Evolutionary conservation across 1,284 basidiomycete species (phyloP).

Genomic region (Rhodotorula sp.): DNA sequence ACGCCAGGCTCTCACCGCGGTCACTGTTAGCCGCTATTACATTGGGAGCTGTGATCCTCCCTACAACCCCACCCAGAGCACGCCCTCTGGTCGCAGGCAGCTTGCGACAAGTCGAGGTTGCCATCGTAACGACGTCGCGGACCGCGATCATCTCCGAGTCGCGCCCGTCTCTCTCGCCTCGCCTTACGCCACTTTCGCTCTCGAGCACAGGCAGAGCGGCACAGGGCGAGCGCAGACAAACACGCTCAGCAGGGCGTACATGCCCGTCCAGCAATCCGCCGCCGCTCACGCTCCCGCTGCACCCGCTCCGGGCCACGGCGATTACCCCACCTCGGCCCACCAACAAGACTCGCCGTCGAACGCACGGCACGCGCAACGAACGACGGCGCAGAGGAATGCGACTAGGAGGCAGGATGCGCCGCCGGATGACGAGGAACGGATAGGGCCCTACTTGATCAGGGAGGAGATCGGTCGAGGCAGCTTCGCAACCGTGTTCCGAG

Average conservation of each 20-base stretch:
- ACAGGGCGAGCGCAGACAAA: background rate
- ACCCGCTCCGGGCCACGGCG: background rate
- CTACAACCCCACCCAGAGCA: too few species aligned
- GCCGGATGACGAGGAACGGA: constrained; percentile 36
- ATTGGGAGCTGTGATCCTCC: too few species aligned
- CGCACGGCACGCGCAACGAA: background rate
- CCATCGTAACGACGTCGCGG: too few species aligned
- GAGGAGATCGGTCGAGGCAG: constrained; percentile 68
- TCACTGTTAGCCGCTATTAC: too few species aligned
- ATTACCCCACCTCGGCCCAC: constrained; percentile 3
- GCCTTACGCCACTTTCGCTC: background rate
- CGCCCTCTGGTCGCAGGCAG: too few species aligned
- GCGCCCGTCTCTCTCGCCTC: background rate
- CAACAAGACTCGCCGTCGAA: background rate
- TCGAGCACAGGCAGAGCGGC: background rate
- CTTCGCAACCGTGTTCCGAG: constrained; percentile 94
- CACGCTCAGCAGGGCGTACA: constrained; percentile 1
- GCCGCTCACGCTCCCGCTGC: background rate
- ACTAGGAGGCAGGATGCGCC: background rate
- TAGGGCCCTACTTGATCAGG: constrained; percentile 56
- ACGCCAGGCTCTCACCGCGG: background rate
- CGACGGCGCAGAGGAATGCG: background rate
- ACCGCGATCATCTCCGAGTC: too few species aligned
- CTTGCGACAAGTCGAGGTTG: too few species aligned
- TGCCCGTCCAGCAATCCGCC: constrained; percentile 5